Conservation (phyloP, 331 rosid species). For the Malus hybrid region DNA sequence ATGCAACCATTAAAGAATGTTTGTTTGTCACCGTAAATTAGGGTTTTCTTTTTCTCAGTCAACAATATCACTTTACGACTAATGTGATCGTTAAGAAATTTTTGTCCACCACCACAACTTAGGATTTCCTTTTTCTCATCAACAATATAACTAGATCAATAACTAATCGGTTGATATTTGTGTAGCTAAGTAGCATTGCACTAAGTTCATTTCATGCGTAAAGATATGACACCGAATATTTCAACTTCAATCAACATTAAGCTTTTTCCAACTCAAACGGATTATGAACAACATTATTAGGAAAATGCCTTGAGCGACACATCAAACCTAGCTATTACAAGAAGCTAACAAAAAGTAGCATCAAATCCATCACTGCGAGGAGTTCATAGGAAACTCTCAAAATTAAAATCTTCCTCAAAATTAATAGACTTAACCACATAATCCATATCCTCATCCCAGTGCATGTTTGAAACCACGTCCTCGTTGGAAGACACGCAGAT, state of each 20-base stretch:
- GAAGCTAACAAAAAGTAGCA: background rate
- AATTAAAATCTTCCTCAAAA: constrained; percentile 22
- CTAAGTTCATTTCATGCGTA: too few relatives aligned
- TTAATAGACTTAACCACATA: constrained; percentile 22
- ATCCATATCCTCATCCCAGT: constrained; percentile 16
- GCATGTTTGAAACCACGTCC: constrained; percentile 19
- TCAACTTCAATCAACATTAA: too few relatives aligned
- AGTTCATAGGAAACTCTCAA: constrained; percentile 16
- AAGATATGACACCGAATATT: too few relatives aligned
- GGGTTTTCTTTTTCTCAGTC: too few relatives aligned
- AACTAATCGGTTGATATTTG: too few relatives aligned
- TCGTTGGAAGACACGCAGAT: constrained; percentile 5
- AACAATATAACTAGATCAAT: too few relatives aligned
- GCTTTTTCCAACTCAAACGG: background rate
- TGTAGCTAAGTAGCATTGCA: too few relatives aligned
- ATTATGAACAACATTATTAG: background rate
- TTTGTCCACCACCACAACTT: background rate
- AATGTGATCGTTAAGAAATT: background rate
- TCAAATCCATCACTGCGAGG: background rate
- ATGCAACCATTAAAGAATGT: too few relatives aligned
- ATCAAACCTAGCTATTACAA: background rate
- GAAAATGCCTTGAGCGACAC: background rate
- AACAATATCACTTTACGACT: background rate
- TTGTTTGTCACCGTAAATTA: too few relatives aligned
- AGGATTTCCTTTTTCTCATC: too few relatives aligned